A percentile compares a stretch with the other conserved stretches of the same genome.
phyloP scores from a whole-genome alignment of 2,329 filamentous ascomycete genomes.

The Paradendryphiella salina region DNA sequence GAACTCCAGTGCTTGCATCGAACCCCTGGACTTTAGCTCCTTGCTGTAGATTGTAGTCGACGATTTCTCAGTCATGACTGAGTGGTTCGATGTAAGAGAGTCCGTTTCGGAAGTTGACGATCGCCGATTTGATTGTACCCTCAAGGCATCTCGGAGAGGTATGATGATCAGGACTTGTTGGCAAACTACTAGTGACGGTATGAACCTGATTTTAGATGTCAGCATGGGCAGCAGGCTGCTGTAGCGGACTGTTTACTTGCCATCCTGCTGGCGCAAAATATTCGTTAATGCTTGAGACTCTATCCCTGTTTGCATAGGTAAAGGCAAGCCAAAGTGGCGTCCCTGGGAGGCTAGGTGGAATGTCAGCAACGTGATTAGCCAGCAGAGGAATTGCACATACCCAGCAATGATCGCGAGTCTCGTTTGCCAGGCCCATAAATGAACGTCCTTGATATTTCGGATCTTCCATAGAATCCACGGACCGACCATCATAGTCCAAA shows the following conservation, averaged over 20 bases:
- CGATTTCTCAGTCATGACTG: conserved; percentile 29
- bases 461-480: conserved; percentile 48
- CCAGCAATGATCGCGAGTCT: conserved; percentile 45
- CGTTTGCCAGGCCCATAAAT: conserved; percentile 48
- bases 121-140: conserved; percentile 22
- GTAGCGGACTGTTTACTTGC: conserved; percentile 24
- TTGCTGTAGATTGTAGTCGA: conserved; percentile 27
- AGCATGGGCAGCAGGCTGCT: not conserved
- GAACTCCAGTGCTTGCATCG: conserved; percentile 45
- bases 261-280: conserved; percentile 44
- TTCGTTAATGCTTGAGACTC: conserved; percentile 32
- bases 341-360: conserved; percentile 37
- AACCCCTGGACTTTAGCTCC: conserved; percentile 40
- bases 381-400: conserved; percentile 20
- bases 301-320: conserved; percentile 35
- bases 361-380: conserved; percentile 22
- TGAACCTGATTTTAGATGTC: conserved; percentile 30
- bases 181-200: conserved; percentile 43
- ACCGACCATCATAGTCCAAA: conserved; percentile 44
- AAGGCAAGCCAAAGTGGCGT: conserved; percentile 47
- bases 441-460: conserved; percentile 43
- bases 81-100: conserved; percentile 32
- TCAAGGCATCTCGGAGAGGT: conserved; percentile 40
- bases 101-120: conserved; percentile 33
- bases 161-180: conserved; percentile 46